Evolutionary conservation across 169 alveolate species (phyloP), one percentile per base, ranked within the genome.

Genomic region (Plasmodium reichenowi): DNA sequence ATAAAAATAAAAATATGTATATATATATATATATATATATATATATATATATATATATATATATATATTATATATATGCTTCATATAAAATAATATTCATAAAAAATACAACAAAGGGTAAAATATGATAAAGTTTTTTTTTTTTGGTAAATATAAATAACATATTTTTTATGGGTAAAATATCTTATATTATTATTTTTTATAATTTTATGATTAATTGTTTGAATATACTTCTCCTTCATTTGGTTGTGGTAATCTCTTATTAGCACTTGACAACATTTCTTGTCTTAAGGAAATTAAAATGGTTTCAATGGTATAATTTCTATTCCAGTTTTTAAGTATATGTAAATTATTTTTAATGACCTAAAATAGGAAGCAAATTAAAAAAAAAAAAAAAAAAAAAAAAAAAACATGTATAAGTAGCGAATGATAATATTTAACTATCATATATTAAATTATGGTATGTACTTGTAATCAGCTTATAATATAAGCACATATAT

Each of bases 171-270:
- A 66, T 29, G 8, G 45, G 45, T 32, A 32, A 32, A 32, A 10
- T 15, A 9, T 70, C 54, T 22, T 7, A 47, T 22, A 13, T 20
- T 71, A 24, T 50, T 3, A 12, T 4, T 64, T 64, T 64, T 43
- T 48, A 10, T 29, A 6, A 45, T 48, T 62, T 5, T 13, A 10
- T 47, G 43, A 58, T 47, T 48, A 50, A 43, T 24, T 45, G 22
- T 7, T 68, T 75, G 88, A 90, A 89, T 97, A 98, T 85, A 78
- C 92, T 22, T 95, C 95, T 24, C 99, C 99, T 93, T 98, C 99
- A n/a, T 97, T 98, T n/a, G 99, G 99, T 89, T 98, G 99, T 17
- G 96, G 96, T 43, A 96, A 94, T 80, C 98, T 88, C 78, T 98
- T 95, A 74, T 97, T 98, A 20, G 96, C 94, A 43, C 96, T 93